phyloP scores from a whole-genome alignment of 1,139 yeast genomes.

The Saccharomyces uvarum region DNA sequence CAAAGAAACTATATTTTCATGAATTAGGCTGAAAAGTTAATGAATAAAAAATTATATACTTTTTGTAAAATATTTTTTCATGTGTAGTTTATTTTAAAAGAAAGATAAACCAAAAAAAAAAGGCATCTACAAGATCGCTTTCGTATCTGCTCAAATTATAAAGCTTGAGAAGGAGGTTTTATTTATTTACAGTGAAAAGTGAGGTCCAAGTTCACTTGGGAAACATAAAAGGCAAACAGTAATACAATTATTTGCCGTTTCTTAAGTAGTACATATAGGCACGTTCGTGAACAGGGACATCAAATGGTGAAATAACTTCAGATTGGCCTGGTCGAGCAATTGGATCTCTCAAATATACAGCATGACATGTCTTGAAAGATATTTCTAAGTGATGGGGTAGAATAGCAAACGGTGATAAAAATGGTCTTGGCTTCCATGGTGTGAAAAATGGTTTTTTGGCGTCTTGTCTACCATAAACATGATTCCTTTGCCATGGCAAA shows the following conservation, averaged over 20 bases:
- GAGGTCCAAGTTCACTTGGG: neutral
- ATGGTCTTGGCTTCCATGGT: constrained; percentile 94
- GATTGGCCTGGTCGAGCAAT: constrained; percentile 96
- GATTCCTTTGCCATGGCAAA: constrained; percentile 69
- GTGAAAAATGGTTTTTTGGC: constrained; percentile 80
- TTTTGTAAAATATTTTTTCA: neutral
- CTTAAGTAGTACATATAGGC: constrained; percentile 93
- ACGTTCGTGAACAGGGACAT: constrained; percentile 77
- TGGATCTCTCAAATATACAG: constrained; percentile 90
- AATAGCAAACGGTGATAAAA: constrained; percentile 84
- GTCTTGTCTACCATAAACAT: constrained; percentile 67
- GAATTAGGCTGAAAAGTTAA: neutral
- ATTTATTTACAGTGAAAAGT: constrained; percentile 3
- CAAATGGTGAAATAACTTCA: constrained; percentile 89
- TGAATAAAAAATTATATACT: neutral
- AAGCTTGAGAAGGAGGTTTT: neutral
- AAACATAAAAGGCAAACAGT: neutral
- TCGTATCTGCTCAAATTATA: neutral
- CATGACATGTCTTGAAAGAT: constrained; percentile 87
- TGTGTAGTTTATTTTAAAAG: neutral
- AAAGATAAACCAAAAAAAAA: neutral
- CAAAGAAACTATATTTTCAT: neutral
- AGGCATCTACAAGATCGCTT: neutral
- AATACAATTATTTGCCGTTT: constrained; percentile 46
- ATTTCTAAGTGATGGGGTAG: constrained; percentile 88